Conservation (phyloP, 805 yeast genomes). For the Maudiozyma barnettii region DNA sequence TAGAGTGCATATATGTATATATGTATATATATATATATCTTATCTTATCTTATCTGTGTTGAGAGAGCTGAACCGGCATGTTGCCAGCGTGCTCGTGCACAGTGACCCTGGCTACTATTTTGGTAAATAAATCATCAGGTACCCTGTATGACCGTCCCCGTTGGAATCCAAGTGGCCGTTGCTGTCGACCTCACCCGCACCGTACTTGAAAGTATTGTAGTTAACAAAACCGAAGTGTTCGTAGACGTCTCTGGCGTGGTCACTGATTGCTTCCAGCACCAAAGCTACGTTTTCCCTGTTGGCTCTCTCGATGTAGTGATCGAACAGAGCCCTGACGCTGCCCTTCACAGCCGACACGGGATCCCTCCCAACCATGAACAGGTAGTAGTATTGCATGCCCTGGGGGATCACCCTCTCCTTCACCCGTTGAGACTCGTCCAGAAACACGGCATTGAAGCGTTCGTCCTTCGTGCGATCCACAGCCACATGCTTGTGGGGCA, state of each 20-base stretch:
- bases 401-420: conserved; percentile 20
- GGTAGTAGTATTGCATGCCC: conserved; percentile 23
- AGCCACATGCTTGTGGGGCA: conserved; percentile 20
- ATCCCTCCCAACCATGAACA: conserved; percentile 29
- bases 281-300: conserved; percentile 25
- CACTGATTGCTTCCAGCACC: conserved; percentile 29
- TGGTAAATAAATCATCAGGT: conserved; percentile 25
- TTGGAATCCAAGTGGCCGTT: conserved; percentile 20
- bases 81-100: too few relatives aligned
- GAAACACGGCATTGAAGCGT: conserved; percentile 23
- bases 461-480: conserved; percentile 22
- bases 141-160: conserved; percentile 26
- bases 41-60: too few relatives aligned
- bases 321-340: conserved; percentile 26
- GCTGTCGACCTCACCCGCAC: conserved; percentile 26
- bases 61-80: too few relatives aligned
- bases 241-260: conserved; percentile 26
- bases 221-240: conserved; percentile 29
- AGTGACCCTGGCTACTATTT: not conserved
- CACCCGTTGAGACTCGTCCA: conserved; percentile 15
- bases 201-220: conserved; percentile 22
- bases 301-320: conserved; percentile 22
- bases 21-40: too few relatives aligned
- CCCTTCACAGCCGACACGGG: conserved; percentile 23
- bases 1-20: too few relatives aligned